phyloP scores from a whole-genome alignment of 169 alveolate genomes.

The Cystoisospora suis region DNA sequence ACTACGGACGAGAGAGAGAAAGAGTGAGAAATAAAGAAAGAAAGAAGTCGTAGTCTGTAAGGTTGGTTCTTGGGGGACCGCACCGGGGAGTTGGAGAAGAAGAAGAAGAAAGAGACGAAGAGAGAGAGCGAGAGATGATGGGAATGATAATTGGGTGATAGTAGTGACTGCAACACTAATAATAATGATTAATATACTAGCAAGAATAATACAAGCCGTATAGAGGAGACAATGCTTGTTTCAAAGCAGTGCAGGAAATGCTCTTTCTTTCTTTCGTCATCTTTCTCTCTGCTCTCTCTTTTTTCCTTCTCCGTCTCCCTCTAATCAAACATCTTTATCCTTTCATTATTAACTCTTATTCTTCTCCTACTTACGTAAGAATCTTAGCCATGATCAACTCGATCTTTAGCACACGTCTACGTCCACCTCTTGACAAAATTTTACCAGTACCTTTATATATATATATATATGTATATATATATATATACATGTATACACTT shows the following conservation, averaged over 20 bases:
- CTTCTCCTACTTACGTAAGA: neutral
- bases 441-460: neutral
- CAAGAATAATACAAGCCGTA: neutral
- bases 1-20: neutral
- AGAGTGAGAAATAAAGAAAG: neutral
- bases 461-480: neutral
- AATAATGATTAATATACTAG: neutral
- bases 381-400: neutral
- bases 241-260: neutral
- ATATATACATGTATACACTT: neutral
- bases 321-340: neutral
- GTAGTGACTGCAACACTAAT: neutral
- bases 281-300: neutral
- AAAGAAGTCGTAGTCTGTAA: neutral
- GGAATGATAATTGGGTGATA: neutral
- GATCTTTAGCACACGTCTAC: neutral
- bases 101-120: neutral
- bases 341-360: neutral
- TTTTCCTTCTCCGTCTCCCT: neutral
- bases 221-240: no score
- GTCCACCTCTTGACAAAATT: neutral
- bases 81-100: neutral
- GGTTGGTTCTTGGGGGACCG: neutral
- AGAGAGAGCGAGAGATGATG: neutral
- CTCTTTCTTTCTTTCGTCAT: neutral